These are phyloP conservation scores for Podosphaera xanthii DNA, from an alignment of 2,329 filamentous ascomycete genomes.

Conservation along the genomic window DNA sequence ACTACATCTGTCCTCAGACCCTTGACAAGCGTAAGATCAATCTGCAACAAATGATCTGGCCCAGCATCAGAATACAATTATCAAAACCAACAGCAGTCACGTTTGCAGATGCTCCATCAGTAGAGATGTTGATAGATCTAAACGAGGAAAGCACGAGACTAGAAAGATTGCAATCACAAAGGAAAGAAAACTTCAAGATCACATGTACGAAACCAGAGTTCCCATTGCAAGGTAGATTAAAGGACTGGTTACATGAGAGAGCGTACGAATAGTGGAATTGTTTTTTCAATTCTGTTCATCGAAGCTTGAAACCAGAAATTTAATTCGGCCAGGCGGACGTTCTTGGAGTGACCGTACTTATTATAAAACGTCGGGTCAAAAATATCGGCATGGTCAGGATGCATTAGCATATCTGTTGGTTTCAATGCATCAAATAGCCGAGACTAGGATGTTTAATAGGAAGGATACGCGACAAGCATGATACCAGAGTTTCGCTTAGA, in stretches of 20 bases:
- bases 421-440: no score
- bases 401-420: no score
- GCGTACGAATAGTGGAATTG: no score
- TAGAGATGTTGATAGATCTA: constrained; percentile 28
- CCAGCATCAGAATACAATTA: constrained; percentile 31
- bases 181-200: neutral
- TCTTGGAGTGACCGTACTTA: no score
- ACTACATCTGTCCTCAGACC: constrained; percentile 16
- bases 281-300: no score
- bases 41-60: neutral
- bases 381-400: no score
- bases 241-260: neutral
- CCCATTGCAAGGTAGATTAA: neutral
- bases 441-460: no score
- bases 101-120: constrained; percentile 45
- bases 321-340: no score
- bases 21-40: neutral
- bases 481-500: no score
- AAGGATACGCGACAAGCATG: no score
- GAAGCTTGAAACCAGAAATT: no score
- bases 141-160: constrained; percentile 2
- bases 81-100: constrained; percentile 55
- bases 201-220: neutral
- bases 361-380: no score
- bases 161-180: constrained; percentile 3